Conservation (phyloP, 2,329 filamentous ascomycete genomes). For the Ophiostoma angusticollis region DNA sequence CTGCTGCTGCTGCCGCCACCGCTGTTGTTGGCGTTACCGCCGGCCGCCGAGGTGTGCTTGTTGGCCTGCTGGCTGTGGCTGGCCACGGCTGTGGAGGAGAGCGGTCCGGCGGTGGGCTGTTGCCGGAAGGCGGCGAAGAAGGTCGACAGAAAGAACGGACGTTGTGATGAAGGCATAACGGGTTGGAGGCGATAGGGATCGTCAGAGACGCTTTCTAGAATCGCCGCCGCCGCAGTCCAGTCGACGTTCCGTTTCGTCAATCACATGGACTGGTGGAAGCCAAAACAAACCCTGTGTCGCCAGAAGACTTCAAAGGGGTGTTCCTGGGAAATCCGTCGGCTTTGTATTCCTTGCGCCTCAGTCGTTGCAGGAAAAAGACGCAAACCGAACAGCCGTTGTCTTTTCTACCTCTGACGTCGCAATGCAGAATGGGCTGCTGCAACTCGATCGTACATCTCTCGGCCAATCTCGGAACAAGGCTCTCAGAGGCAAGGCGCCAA, state of each 20-base stretch:
- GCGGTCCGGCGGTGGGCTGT: constrained; percentile 24
- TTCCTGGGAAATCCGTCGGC: too few relatives aligned
- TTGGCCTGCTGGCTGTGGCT: constrained; percentile 24
- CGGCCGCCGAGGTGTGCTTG: constrained; percentile 23
- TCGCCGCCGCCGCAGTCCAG: neutral
- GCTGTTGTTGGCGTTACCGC: constrained; percentile 3
- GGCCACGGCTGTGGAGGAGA: constrained; percentile 16
- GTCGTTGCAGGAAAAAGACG: neutral
- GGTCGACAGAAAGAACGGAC: constrained; percentile 43
- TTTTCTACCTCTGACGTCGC: constrained; percentile 1
- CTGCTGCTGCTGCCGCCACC: neutral
- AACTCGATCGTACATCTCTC: neutral
- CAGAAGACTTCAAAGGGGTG: too few relatives aligned
- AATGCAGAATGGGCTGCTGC: neutral
- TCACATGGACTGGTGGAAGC: too few relatives aligned
- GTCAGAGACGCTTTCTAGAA: neutral
- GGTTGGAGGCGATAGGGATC: constrained; percentile 8
- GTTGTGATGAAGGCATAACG: constrained; percentile 39
- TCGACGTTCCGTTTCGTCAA: neutral
- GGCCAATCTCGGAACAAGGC: constrained; percentile 7
- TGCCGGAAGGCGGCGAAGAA: constrained; percentile 44
- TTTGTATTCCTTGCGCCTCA: too few relatives aligned
- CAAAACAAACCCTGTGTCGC: too few relatives aligned
- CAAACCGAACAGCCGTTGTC: neutral
- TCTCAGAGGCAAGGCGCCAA: too few relatives aligned